Percentiles rank a stretch among this genome's conserved stretches.
Conservation (phyloP, 148 eudicot genomes). For the Rhododendron henanense region DNA sequence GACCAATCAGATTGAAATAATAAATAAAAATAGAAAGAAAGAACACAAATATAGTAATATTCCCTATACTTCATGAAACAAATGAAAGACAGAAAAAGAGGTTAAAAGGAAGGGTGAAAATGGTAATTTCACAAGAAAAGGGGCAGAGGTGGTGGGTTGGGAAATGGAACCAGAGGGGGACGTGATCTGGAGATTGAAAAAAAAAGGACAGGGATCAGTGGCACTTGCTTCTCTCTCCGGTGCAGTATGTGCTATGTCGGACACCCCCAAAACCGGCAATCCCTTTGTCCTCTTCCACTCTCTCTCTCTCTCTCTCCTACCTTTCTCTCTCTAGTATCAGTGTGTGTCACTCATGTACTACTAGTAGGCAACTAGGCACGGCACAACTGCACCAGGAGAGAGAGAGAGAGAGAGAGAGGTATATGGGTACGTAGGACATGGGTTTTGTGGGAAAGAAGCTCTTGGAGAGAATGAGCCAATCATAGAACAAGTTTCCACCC, state of each 20-base stretch:
- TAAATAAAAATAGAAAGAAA: neutral
- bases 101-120: neutral
- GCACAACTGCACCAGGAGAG: neutral
- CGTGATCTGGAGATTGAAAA: no score
- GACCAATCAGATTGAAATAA: neutral
- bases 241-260: neutral
- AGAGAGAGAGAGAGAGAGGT: neutral
- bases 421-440: neutral
- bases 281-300: neutral
- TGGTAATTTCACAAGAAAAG: neutral
- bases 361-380: neutral
- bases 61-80: neutral
- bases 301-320: neutral
- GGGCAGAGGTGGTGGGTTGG: neutral
- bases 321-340: neutral
- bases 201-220: neutral
- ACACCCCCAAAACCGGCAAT: neutral
- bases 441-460: neutral
- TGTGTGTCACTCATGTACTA: neutral
- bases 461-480: neutral
- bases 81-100: neutral
- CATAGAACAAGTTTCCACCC: neutral
- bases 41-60: neutral
- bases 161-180: no score
- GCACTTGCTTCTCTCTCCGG: neutral